Base-by-base conservation (phyloP, 169 alveolate species). In the Cryptosporidium sp. region DNA sequence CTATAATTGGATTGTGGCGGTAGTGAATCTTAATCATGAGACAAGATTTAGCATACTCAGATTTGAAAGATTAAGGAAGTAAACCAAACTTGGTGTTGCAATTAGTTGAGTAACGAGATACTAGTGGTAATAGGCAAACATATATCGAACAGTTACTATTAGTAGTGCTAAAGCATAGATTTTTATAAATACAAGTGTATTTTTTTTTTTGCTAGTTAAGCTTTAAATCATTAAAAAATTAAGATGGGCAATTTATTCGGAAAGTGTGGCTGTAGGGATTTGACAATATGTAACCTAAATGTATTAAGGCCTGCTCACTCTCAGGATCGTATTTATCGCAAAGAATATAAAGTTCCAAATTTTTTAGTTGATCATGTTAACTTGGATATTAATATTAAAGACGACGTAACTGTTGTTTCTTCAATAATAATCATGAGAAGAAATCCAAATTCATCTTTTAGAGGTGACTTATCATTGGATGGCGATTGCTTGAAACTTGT, bases 401-500 rank as follows among this genome's bases (percentile, higher is more conserved):
- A 95, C 14, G 84, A 93, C 37, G 87, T 86, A 65, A 96, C 98
- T 0, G 69, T 65, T 31, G 96, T 93, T 61, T 67, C 91, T 7
- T 37, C 71, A 0, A 48, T 33, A 21, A 21, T 52, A 3, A 31
- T 52, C 0, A 26, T 68, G 56, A 58, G 84, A n/a, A 75, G 93
- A 91, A 93, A 92, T 91, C 95, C 80, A 87, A 3, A 85, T 84
- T 75, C 92, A 75, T 33, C 94, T 92, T 48, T 91, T 94, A 33
- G 75, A 39, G 21, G 95, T 26, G 96, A 95, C 84, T 91, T 96
- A 73, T 92, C 94, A 12, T 91, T 96, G 58, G 95, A 95, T 85
- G 98, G 97, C 23, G 96, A 96, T 68, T 97, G 95, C 14, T 93
- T 96, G 69, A 92, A 86, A 56, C 93, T 95, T 65, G 92, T 91